Conservation (phyloP, 306 rosid genomes). For the Cicer chorassanicum region DNA sequence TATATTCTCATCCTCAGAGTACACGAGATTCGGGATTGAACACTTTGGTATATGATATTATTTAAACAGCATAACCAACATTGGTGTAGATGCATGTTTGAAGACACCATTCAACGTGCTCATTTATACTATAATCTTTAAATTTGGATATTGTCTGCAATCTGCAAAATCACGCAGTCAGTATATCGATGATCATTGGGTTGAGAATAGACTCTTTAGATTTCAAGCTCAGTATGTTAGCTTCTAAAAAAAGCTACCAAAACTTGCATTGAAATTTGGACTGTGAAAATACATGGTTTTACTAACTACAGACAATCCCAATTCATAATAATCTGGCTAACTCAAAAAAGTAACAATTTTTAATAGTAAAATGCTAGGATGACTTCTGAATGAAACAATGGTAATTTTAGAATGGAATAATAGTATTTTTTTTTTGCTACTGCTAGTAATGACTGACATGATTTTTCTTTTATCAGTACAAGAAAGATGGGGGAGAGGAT, state of each 20-base stretch:
- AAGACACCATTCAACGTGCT: background rate
- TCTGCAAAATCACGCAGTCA: no score
- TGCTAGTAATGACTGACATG: constrained; percentile 15
- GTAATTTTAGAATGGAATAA: background rate
- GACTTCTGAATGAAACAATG: background rate
- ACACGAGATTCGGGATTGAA: constrained; percentile 47
- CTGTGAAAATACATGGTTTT: no score
- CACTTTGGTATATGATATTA: constrained; percentile 48
- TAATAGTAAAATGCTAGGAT: background rate
- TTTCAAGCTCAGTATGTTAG: no score
- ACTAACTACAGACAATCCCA: no score
- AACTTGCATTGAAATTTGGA: no score
- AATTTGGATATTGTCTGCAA: no score
- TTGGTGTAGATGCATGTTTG: background rate
- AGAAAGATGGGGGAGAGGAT: constrained; percentile 75
- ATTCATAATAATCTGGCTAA: background rate
- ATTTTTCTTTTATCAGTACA: constrained; percentile 48
- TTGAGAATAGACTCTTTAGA: no score
- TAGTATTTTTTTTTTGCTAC: background rate
- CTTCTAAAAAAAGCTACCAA: no score
- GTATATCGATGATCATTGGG: no score
- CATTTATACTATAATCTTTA: background rate
- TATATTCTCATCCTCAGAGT: constrained; percentile 62
- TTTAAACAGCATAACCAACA: constrained; percentile 16
- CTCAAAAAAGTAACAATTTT: constrained; percentile 9